Evolutionary conservation across 164 flowering plant species (phyloP).

Genomic region (Vitis labrusca): DNA sequence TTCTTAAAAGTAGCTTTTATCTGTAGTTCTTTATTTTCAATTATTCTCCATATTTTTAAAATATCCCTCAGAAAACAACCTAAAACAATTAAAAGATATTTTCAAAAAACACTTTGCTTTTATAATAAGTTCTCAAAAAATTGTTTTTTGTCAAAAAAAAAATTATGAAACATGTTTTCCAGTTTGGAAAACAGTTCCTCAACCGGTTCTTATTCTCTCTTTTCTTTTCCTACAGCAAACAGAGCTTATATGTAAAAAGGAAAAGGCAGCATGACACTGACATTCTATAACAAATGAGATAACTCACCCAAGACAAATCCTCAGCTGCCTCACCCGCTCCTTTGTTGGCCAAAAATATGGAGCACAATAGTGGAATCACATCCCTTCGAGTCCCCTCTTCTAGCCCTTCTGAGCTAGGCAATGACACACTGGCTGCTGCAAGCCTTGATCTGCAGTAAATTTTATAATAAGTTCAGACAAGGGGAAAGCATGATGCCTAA

Average conservation of each 20-base stretch:
- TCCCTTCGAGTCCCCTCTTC: conserved; percentile 33
- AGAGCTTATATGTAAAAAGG: neutral
- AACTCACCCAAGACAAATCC: conserved; percentile 65
- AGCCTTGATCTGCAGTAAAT: conserved; percentile 70
- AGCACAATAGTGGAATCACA: conserved; percentile 80
- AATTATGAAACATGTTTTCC: no score
- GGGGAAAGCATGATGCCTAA: neutral
- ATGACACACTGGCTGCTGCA: conserved; percentile 62
- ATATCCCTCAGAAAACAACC: no score
- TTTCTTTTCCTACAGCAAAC: no score
- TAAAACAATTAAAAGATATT: neutral
- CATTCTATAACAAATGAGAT: neutral
- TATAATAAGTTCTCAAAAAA: no score
- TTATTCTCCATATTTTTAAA: no score
- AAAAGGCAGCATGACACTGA: no score
- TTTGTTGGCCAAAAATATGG: conserved; percentile 87
- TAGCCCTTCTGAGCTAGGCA: conserved; percentile 36
- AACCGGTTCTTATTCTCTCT: no score
- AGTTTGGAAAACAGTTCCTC: no score
- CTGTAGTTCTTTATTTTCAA: no score
- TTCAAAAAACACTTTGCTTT: neutral
- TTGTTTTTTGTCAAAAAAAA: no score
- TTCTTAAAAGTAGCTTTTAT: no score
- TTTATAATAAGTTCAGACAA: neutral
- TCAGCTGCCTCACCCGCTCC: conserved; percentile 74